phyloP scores from a whole-genome alignment of 306 rosid species.

The Abrus pulchellus region DNA sequence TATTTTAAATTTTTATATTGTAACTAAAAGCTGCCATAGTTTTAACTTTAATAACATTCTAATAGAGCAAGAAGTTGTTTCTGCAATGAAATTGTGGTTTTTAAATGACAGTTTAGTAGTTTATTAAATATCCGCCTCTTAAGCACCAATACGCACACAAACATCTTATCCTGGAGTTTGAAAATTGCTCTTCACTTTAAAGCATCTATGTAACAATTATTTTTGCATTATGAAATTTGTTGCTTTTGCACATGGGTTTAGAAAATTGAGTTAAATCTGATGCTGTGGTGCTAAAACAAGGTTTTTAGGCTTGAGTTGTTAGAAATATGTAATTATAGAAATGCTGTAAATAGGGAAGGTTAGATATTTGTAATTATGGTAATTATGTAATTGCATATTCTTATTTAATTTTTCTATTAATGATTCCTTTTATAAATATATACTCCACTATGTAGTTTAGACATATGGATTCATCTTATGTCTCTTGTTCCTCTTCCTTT shows the following conservation, averaged over 20 bases:
- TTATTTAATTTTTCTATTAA: no score
- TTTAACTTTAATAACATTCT: not conserved
- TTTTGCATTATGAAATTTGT: not conserved
- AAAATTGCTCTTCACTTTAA: not conserved
- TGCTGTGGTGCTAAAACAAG: not conserved
- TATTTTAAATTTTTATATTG: not conserved
- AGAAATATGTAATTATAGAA: no score
- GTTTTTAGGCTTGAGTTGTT: not conserved
- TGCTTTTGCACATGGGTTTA: not conserved
- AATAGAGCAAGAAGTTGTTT: not conserved
- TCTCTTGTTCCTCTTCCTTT: no score
- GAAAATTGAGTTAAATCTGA: not conserved
- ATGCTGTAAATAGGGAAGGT: no score
- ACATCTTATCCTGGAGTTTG: not conserved
- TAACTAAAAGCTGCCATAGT: not conserved
- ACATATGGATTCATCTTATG: no score
- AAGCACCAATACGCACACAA: not conserved
- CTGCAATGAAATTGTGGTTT: not conserved
- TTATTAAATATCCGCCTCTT: not conserved
- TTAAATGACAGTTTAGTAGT: not conserved
- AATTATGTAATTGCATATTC: no score
- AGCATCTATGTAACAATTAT: not conserved
- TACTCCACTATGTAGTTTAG: no score
- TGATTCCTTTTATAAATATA: no score
- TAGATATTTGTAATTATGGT: no score